Base-by-base conservation (phyloP, 2,329 filamentous ascomycete genomes). In the Paraconiothyrium brasiliense region DNA sequence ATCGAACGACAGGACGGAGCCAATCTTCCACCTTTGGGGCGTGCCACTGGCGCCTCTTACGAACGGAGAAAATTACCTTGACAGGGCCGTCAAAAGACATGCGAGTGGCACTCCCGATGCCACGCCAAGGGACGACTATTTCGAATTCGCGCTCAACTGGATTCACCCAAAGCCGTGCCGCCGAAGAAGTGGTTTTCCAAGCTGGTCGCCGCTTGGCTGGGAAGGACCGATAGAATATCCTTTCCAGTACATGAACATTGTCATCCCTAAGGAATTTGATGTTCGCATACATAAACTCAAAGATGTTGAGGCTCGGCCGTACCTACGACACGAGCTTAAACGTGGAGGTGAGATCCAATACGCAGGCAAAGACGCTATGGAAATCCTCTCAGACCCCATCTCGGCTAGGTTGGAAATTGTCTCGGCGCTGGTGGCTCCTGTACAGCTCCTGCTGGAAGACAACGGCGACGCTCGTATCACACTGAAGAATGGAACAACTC, bases 201-300 rank as follows among this genome's bases (percentile, higher is more conserved):
- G 50, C 35, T 54, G 50, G 50, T 54, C 50, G 10, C 35, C 50
- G 16, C 39, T 54, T 8, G 50, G 50, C 11, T 54, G 50, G 50
- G 35, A 54, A 10, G 50, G 50, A 11, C n/a, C 48, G 16, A 50
- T 50, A 10, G 48, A 34, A 32, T 50, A 50, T n/a, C 48, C 48
- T 27, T 5, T 32, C 2, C 46, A 7, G 11, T 50, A 50, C 27
- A 34, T 50, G 30, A 30, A 50, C n/a, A 32, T 50, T 16, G 13
- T 34, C 11, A 50, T 50, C 6, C 20, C 14, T 14, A 50, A 35
- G 13, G 48, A 50, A 9, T 50, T 50, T 10, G 48, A 50, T 10
- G 30, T 35, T 11, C 48, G 48, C 27, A 11, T 35, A 35, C 48
- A 50, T 50, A 14, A 5, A 14, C 27, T 32, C 20, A 30, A 48